Base-by-base conservation (phyloP, 768 basidiomycete genomes). In the Lactarius vividus region DNA sequence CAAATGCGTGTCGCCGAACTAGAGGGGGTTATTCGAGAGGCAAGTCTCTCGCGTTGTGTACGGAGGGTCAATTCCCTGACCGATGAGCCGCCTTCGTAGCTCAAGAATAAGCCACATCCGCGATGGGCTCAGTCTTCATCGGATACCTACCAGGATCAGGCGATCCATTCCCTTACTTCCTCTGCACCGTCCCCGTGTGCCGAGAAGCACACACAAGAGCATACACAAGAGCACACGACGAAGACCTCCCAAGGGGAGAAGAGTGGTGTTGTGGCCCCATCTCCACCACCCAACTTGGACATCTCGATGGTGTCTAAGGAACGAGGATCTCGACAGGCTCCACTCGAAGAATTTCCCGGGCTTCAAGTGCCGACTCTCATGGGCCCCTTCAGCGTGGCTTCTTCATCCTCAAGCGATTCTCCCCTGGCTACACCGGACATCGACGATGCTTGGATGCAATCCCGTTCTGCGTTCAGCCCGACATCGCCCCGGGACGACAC, bases 21-120 rank as follows among this genome's bases (percentile, higher is more conserved):
- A 0, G 91, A 94, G 75, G 87, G 88, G 59, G 89, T 92, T 44
- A 88, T 93, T 67, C 84, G 91, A n/a, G 89, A 89, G 80, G 88
- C 87, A 71, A 64, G 75, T 72, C n/a, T 3, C 29, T 29, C 42
- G 23, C 28, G 33, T 26, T 11, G 28, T 56, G 56, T 13, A 44
- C 18, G 62, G n/a, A 23, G 52, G 6, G 46, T 13, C 16, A 42
- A 42, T 37, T 6, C 28, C 46, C 58, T 63, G 10, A 68, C 52
- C 31, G n/a, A 44, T 7, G 40, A 13, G 26, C 57, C 4, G 29
- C 23, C 13, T 44, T 16, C 56, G 49, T 60, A 92, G 85, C 74
- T 92, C 63, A 89, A 88, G 74, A 87, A 88, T 67, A 88, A 88
- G 70, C 87, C 88, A 11, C 85, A 88, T 72, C 87, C 87, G 26